phyloP scores from a whole-genome alignment of 805 yeast species.

The Helenozyma baotianmanensis region DNA sequence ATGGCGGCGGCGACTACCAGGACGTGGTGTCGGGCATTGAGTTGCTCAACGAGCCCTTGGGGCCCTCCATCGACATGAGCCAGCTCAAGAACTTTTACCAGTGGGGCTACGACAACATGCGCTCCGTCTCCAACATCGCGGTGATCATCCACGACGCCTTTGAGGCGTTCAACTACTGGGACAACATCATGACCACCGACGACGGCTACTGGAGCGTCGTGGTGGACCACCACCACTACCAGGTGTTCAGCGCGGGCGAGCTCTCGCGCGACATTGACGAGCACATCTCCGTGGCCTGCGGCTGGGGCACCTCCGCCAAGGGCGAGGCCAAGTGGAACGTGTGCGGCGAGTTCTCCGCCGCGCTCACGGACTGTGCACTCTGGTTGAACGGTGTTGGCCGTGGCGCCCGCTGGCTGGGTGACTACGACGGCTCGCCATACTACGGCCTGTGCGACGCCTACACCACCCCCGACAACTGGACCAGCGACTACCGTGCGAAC shows the following conservation, averaged over 20 bases:
- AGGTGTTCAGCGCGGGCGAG: conserved; percentile 68
- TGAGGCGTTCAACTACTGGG: conserved; percentile 53
- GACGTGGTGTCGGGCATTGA: conserved; percentile 83
- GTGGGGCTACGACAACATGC: conserved; percentile 60
- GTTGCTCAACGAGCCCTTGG: conserved; percentile 86
- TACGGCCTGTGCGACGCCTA: conserved; percentile 58
- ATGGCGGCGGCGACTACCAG: conserved; percentile 54
- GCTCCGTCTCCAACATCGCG: conserved; percentile 48
- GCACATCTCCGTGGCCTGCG: conserved; percentile 40
- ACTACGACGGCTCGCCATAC: conserved; percentile 35
- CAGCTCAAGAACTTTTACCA: conserved; percentile 55
- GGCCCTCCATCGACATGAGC: conserved; percentile 57
- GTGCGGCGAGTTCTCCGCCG: conserved; percentile 37
- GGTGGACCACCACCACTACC: conserved; percentile 88
- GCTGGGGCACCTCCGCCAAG: conserved; percentile 14
- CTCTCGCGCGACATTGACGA: conserved; percentile 55
- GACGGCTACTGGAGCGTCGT: conserved; percentile 57
- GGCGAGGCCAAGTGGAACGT: conserved; percentile 16
- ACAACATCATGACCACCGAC: conserved; percentile 41
- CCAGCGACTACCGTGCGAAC: conserved; percentile 48
- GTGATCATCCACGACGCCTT: conserved; percentile 83
- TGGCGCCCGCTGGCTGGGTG: conserved; percentile 79
- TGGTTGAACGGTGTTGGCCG: conserved; percentile 86
- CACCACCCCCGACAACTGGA: conserved; percentile 44
- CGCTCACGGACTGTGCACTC: conserved; percentile 83